phyloP scores from a whole-genome alignment of 164 flowering plant genomes.

The Liquidambar formosana region DNA sequence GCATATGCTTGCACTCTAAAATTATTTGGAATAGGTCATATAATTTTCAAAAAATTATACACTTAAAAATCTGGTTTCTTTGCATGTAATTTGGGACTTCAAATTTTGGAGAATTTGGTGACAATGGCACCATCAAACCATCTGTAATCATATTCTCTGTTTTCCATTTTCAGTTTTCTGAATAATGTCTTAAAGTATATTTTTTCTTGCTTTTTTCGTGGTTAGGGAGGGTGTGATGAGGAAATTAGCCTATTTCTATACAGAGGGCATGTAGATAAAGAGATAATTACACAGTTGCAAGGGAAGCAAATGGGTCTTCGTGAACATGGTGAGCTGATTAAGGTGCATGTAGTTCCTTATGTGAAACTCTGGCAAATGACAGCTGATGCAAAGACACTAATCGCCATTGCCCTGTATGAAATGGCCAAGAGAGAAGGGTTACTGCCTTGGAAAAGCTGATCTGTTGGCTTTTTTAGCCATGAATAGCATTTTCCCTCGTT shows the following conservation, averaged over 20 bases:
- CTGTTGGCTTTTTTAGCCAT: background rate
- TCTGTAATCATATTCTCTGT: too few relatives aligned
- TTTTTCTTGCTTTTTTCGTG: constrained; percentile 2
- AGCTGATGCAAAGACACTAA: constrained; percentile 72
- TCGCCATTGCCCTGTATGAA: constrained; percentile 78
- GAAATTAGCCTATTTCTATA: constrained; percentile 72
- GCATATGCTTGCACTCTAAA: too few relatives aligned
- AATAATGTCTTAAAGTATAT: background rate
- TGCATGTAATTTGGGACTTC: too few relatives aligned
- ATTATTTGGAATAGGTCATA: too few relatives aligned
- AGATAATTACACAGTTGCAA: constrained; percentile 56
- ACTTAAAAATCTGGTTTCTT: too few relatives aligned
- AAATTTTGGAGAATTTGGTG: too few relatives aligned
- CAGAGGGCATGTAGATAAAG: constrained; percentile 54
- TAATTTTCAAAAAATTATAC: too few relatives aligned
- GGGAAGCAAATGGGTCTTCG: constrained; percentile 89
- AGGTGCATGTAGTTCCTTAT: constrained; percentile 81
- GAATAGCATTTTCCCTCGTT: background rate
- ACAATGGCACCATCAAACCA: too few relatives aligned
- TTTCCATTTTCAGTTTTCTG: background rate
- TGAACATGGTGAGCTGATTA: constrained; percentile 89
- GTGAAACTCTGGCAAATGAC: constrained; percentile 76
- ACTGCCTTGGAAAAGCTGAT: constrained; percentile 26
- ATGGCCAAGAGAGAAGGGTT: constrained; percentile 79
- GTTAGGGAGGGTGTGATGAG: constrained; percentile 96